Evolutionary conservation across 2,329 filamentous ascomycete genomes (phyloP).

Genomic region (Ambrosiella beaveri): DNA sequence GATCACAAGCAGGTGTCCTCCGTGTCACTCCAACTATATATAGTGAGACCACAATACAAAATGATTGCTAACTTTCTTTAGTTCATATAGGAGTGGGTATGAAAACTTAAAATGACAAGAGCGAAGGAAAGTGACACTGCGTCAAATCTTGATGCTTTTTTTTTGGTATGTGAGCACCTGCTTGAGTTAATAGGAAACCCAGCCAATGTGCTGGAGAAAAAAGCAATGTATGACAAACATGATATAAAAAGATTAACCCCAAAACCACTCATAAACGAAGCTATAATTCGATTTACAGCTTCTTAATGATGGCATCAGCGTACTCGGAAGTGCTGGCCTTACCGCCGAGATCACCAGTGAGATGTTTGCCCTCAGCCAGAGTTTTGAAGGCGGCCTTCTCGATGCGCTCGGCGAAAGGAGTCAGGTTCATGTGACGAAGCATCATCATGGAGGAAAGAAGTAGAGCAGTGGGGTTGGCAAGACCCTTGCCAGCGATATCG

Average conservation of each 20-base stretch:
- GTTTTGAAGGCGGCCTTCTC: constrained; percentile 92
- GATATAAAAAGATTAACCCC: not conserved
- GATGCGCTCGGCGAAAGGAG: constrained; percentile 68
- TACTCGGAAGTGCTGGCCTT: constrained; percentile 94
- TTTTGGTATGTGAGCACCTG: not conserved
- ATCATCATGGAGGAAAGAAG: constrained; percentile 98
- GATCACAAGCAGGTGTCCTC: not conserved
- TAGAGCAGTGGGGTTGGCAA: constrained; percentile 93
- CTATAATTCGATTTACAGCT: constrained; percentile 29
- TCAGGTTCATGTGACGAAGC: constrained; percentile 93
- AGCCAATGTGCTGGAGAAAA: not conserved
- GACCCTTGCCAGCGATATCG: constrained; percentile 87
- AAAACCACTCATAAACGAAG: not conserved
- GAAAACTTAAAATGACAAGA: constrained; percentile 2
- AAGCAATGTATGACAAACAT: not conserved
- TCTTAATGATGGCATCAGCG: constrained; percentile 71
- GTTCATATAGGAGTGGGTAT: constrained; percentile 2
- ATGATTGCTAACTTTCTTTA: not conserved
- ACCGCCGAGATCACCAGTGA: constrained; percentile 92
- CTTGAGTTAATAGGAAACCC: not conserved
- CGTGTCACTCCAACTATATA: no score
- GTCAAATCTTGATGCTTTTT: not conserved
- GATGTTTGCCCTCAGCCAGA: constrained; percentile 83
- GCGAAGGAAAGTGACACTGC: not conserved
- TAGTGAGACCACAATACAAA: not conserved